Evolutionary conservation across 2,329 filamentous ascomycete genomes (phyloP).

Genomic region (Fusarium clavum): DNA sequence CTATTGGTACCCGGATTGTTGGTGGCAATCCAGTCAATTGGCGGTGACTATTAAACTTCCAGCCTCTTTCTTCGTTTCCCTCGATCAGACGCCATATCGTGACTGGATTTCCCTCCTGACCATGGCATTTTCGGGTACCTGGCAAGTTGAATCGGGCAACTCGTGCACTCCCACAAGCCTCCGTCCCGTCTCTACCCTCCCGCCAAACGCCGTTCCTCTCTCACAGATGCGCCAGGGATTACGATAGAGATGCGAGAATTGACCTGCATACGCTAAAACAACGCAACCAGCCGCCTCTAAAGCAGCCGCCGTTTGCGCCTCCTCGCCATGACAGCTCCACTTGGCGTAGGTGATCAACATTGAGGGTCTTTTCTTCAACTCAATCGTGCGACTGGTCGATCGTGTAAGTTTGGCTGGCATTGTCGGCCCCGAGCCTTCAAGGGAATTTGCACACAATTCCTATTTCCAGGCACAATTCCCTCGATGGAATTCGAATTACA

Average conservation of each 20-base stretch:
- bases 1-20: constrained; percentile 16
- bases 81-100: constrained; percentile 5
- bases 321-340: constrained; percentile 44
- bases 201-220: constrained; percentile 21
- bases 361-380: constrained; percentile 35
- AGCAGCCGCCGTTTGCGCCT: constrained; percentile 47
- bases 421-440: constrained; percentile 10
- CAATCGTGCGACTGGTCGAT: constrained; percentile 25
- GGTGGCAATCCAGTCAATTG: constrained; percentile 28
- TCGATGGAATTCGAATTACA: constrained; percentile 1
- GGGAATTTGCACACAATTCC: constrained; percentile 5
- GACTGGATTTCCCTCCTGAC: not conserved
- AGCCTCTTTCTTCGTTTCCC: constrained; percentile 30
- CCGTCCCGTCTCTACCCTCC: constrained; percentile 16
- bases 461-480: constrained; percentile 22
- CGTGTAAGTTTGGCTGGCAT: constrained; percentile 19
- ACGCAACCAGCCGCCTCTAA: constrained; percentile 38
- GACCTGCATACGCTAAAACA: constrained; percentile 33
- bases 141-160: constrained; percentile 6
- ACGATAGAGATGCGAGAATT: constrained; percentile 19
- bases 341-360: constrained; percentile 39
- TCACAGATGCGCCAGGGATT: constrained; percentile 19
- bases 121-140: not conserved
- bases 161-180: constrained; percentile 5
- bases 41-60: constrained; percentile 31